Evolutionary conservation across 345 rosid genomes (phyloP).

Genomic region (Conringia planisiliqua): DNA sequence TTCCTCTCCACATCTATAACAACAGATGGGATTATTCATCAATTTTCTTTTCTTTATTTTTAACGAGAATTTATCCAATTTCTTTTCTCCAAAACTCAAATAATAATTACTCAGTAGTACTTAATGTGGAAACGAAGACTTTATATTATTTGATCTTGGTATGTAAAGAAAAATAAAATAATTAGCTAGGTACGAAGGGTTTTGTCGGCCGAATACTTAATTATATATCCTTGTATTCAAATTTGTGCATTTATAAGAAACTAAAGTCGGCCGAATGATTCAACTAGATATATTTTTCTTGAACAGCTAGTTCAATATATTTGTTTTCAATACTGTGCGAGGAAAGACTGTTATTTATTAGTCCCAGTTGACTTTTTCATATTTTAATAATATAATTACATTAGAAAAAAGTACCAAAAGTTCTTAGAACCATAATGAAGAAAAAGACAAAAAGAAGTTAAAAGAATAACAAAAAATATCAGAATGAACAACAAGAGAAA

Average conservation of each 20-base stretch:
- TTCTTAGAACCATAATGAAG: slow-evolving; percentile 22
- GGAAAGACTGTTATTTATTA: slow-evolving; percentile 6
- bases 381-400: slow-evolving; percentile 17
- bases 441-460: slow-evolving; percentile 19
- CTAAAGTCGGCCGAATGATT: not conserved
- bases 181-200: not conserved
- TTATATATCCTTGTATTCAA: not conserved
- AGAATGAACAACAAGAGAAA: not conserved
- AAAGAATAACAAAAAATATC: not conserved
- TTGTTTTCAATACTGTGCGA: not conserved
- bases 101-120: not conserved
- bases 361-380: slow-evolving; percentile 20
- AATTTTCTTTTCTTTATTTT: too few relatives aligned
- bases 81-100: not conserved
- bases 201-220: not conserved
- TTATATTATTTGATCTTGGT: not conserved
- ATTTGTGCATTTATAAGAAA: not conserved
- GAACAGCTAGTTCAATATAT: not conserved
- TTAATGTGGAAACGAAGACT: not conserved
- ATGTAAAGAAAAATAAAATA: not conserved
- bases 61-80: not conserved
- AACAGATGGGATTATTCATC: not conserved
- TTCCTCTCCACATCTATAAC: too few relatives aligned
- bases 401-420: not conserved
- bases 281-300: too few relatives aligned